phyloP scores from a whole-genome alignment of 140 eudicot species.

The Senecio squalidus region DNA sequence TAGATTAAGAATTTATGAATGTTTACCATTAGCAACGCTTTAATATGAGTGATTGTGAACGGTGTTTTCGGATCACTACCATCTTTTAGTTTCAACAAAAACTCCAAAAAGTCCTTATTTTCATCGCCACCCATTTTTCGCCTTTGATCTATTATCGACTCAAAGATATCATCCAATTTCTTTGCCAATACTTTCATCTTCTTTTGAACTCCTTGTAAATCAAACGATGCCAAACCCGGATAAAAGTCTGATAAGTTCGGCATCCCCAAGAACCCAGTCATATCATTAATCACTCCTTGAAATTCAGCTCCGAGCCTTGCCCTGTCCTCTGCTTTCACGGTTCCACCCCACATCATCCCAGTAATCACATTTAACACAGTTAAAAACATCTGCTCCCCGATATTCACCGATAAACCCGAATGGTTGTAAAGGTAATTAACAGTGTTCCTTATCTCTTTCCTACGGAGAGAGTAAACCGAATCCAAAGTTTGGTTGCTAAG shows the following conservation, averaged over 20 bases:
- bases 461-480: constrained; percentile 20
- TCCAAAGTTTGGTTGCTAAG: constrained; percentile 44
- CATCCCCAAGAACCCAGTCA: constrained; percentile 24
- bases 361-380: constrained; percentile 44
- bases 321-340: constrained; percentile 24
- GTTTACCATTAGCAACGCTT: constrained; percentile 37
- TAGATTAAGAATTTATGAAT: too few relatives aligned
- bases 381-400: constrained; percentile 37
- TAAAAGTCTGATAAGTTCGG: constrained; percentile 39
- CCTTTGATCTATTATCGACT: constrained; percentile 37
- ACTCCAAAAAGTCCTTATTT: constrained; percentile 41
- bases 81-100: constrained; percentile 38
- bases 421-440: constrained; percentile 22
- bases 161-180: constrained; percentile 25
- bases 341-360: constrained; percentile 48
- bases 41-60: not conserved
- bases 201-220: constrained; percentile 19
- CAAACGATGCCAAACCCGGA: constrained; percentile 35
- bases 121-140: constrained; percentile 17
- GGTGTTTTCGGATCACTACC: constrained; percentile 22
- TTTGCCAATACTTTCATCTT: constrained; percentile 27
- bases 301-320: constrained; percentile 19
- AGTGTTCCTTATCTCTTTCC: constrained; percentile 26
- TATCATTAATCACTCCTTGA: constrained; percentile 12
- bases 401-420: constrained; percentile 29